Evolutionary conservation across 2,329 filamentous ascomycete genomes (phyloP).

Genomic region (Elsinoe batatas): DNA sequence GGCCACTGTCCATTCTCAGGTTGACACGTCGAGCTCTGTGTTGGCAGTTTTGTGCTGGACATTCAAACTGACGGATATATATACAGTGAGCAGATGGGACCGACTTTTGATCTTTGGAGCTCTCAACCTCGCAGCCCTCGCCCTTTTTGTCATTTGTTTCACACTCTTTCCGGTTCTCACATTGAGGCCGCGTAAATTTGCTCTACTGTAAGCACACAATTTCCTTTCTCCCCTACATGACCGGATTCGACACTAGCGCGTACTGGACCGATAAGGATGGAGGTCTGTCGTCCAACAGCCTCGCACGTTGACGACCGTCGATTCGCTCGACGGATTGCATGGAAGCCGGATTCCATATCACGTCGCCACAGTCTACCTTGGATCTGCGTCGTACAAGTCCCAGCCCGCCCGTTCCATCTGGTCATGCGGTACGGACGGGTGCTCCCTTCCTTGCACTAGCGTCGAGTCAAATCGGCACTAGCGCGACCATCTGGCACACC

Average conservation of each 20-base stretch:
- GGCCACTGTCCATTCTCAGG: constrained; percentile 10
- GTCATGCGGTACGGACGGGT: constrained; percentile 16
- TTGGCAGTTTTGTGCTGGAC: constrained; percentile 23
- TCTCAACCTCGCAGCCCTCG: constrained; percentile 79
- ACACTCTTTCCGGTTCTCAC: constrained; percentile 76
- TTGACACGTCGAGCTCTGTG: constrained; percentile 13
- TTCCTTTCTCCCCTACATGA: constrained; percentile 28
- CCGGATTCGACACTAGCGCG: not conserved
- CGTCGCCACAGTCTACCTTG: constrained; percentile 13
- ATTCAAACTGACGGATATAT: constrained; percentile 22
- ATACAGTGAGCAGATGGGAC: constrained; percentile 91
- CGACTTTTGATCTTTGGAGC: constrained; percentile 82
- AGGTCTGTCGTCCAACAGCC: not conserved
- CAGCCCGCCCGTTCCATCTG: constrained; percentile 10
- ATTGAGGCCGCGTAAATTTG: constrained; percentile 82
- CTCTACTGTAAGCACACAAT: constrained; percentile 66
- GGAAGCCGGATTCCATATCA: constrained; percentile 8
- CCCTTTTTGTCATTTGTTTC: constrained; percentile 90
- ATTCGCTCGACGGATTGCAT: constrained; percentile 7
- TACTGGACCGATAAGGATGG: not conserved
- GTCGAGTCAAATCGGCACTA: constrained; percentile 14
- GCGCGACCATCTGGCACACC: constrained; percentile 14
- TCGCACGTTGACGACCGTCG: not conserved
- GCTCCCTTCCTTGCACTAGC: constrained; percentile 17
- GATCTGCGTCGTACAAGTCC: not conserved